A percentile compares a stretch with the other conserved stretches of the same genome.
These are phyloP conservation scores for Entomortierella beljakovae DNA, from an alignment of 192 early-diverging fungal genomes.

Conservation along the genomic window DNA sequence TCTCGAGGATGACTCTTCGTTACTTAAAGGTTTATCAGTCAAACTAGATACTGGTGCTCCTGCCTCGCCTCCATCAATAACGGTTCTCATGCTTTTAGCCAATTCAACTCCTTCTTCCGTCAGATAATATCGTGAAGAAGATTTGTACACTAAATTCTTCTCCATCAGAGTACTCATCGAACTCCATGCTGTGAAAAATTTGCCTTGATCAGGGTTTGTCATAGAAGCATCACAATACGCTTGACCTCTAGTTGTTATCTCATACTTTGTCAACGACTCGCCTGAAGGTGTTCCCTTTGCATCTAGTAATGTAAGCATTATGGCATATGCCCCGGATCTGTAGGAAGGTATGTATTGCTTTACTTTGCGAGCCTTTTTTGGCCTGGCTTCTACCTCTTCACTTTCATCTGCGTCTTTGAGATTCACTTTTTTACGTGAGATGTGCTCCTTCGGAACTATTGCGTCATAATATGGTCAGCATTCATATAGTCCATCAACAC, in stretches of 20 bases:
- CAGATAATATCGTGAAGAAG: conserved; percentile 72
- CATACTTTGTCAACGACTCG: conserved; percentile 68
- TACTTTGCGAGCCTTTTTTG: conserved; percentile 9
- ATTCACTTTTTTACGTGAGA: neutral
- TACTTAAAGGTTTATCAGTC: neutral
- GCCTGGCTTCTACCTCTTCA: conserved; percentile 13
- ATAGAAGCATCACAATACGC: conserved; percentile 76
- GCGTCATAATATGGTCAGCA: neutral
- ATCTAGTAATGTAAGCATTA: conserved; percentile 75
- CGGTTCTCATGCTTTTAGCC: conserved; percentile 60
- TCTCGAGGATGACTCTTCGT: neutral
- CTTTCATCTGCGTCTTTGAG: conserved; percentile 6
- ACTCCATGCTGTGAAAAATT: conserved; percentile 80
- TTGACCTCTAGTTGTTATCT: conserved; percentile 76
- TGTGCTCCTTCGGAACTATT: neutral
- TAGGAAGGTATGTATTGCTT: conserved; percentile 80
- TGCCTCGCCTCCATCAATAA: conserved; percentile 40
- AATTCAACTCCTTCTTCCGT: conserved; percentile 79
- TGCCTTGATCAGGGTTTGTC: conserved; percentile 58
- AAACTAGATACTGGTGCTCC: conserved; percentile 1
- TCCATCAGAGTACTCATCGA: conserved; percentile 79
- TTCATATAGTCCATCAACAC: too few relatives aligned
- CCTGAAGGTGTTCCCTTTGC: conserved; percentile 20
- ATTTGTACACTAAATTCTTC: conserved; percentile 74
- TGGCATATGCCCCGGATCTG: conserved; percentile 84